A percentile compares a stretch with the other conserved stretches of the same genome.
Evolutionary conservation across 1,284 basidiomycete species (phyloP).

Genomic region (Puccinia novopanici): DNA sequence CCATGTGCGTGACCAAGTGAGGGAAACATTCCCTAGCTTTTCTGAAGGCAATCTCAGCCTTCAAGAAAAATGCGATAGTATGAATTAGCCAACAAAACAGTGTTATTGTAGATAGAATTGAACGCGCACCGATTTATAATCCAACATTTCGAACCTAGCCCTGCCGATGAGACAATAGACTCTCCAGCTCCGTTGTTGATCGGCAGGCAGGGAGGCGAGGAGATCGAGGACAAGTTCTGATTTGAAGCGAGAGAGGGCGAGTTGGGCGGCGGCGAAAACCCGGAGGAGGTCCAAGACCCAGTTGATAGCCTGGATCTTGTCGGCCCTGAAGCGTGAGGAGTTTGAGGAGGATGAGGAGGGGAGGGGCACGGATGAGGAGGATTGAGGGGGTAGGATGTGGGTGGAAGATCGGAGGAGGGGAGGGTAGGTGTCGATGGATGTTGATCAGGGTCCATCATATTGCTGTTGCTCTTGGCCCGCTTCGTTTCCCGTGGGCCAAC

Average conservation of each 20-base stretch:
- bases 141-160: constrained; percentile 80
- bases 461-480: constrained; percentile 40
- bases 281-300: constrained; percentile 79
- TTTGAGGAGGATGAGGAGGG: too few species aligned
- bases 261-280: constrained; percentile 74
- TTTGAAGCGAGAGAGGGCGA: constrained; percentile 73
- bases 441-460: constrained; percentile 9
- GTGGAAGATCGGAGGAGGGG: background rate
- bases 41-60: constrained; percentile 83
- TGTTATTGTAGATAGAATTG: too few species aligned
- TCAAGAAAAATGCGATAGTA: background rate
- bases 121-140: constrained; percentile 72
- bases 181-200: constrained; percentile 71
- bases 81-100: background rate
- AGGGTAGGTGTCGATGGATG: background rate
- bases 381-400: background rate
- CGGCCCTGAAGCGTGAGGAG: constrained; percentile 54
- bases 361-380: background rate
- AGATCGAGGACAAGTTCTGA: constrained; percentile 72
- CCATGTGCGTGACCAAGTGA: constrained; percentile 83
- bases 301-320: constrained; percentile 72
- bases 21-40: constrained; percentile 77
- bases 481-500: constrained; percentile 29
- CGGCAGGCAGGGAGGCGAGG: constrained; percentile 73
- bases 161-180: constrained; percentile 75